Evolutionary conservation across 176 grass and related monocot species (phyloP), one percentile per base, ranked within the genome.

Genomic region (Ananas comosus): DNA sequence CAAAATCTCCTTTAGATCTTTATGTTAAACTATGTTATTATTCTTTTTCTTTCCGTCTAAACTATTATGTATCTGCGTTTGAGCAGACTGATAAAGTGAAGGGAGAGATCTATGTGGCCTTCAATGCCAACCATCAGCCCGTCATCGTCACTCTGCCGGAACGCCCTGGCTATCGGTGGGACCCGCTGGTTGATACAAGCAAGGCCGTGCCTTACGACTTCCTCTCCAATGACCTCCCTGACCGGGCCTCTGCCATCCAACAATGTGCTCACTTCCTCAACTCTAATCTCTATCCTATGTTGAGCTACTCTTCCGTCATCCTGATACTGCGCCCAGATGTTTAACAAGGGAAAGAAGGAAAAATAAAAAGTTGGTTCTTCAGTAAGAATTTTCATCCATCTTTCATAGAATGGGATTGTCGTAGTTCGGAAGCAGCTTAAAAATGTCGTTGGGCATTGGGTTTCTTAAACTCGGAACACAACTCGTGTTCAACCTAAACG

Each of bases 21-120:
- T 42, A 42, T 42, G 33, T 42, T 42, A 42, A 42, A 42, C 56
- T 61, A 0, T 61, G 8, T 11, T 18, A 10, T 5, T 9, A 18
- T 61, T 61, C n/a, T 61, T n/a, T 61, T 61, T 22, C 4, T 2
- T 61, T 61, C 17, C 21, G 21, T 61, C 56, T 19, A 61, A 61
- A 21, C 56, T 18, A 21, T n/a, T n/a, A 56, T 19, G 21, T 71
- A 17, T 70, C 7, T 75, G 2, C 23, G 13, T 52, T 49, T 50
- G 24, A 54, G 51, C 89, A 97, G 89, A 85, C 67, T 42, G 89
- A 93, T 64, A 71, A 66, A 76, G 68, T 51, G 24, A 75, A 84
- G 72, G 80, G 77, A 2, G 89, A 97, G 74, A 90, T 97, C 63
- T 97, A 90, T 3, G 94, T 97, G 53, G 94, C 86, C 19, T 97